These are phyloP conservation scores for Neoscytalidium dimidiatum DNA, from an alignment of 2,329 filamentous ascomycete genomes.

Conservation along the genomic window DNA sequence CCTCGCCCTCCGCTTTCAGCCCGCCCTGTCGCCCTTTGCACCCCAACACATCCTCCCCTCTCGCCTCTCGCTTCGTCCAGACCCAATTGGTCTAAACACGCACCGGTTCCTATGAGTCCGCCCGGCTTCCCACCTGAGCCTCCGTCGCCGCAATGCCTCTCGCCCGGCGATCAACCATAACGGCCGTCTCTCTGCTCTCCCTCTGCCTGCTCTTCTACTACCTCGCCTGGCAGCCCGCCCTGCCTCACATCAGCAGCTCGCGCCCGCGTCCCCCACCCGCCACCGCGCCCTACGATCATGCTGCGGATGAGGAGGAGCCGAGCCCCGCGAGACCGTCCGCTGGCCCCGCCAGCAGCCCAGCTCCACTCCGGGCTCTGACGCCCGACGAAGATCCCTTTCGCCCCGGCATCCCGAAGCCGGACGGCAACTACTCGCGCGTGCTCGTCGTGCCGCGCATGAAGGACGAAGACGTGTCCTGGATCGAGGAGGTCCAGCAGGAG, in stretches of 20 bases:
- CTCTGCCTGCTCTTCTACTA: constrained; percentile 11
- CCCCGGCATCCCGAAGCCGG: constrained; percentile 28
- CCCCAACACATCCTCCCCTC: constrained; percentile 21
- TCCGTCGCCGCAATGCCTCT: constrained; percentile 6
- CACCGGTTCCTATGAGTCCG: neutral
- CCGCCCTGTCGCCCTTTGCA: constrained; percentile 20
- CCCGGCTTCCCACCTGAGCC: neutral
- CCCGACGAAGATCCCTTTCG: constrained; percentile 19
- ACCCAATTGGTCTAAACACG: neutral
- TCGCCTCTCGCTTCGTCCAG: constrained; percentile 7
- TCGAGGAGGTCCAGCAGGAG: constrained; percentile 28
- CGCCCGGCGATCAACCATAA: constrained; percentile 13
- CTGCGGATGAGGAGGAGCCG: neutral
- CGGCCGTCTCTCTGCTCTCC: constrained; percentile 6
- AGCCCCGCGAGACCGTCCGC: neutral
- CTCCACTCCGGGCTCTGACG: constrained; percentile 9
- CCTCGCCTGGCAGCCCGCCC: constrained; percentile 1
- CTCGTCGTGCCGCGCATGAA: constrained; percentile 39
- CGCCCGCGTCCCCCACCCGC: neutral
- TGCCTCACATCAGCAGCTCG: neutral
- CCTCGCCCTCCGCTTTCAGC: constrained; percentile 22
- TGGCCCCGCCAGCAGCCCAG: neutral
- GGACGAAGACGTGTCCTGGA: constrained; percentile 41
- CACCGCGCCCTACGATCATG: neutral
- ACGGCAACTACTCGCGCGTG: constrained; percentile 39